Evolutionary conservation across 2,329 filamentous ascomycete genomes (phyloP).

Genomic region (Pseudogymnoascus sp.): DNA sequence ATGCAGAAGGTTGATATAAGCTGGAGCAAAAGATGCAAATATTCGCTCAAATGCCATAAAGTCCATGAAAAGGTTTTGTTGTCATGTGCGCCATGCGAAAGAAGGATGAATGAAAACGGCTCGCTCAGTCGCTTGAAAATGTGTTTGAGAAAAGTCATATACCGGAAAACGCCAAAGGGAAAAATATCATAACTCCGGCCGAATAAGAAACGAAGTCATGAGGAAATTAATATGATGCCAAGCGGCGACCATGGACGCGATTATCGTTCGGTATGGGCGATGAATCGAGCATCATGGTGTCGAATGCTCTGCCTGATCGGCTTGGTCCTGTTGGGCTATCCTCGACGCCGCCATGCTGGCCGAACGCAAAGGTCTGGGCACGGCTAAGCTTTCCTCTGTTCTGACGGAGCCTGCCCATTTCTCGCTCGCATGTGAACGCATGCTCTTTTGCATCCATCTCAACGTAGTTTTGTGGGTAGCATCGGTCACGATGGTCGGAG

Average conservation of each 20-base stretch:
- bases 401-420: constrained; percentile 87
- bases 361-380: constrained; percentile 93
- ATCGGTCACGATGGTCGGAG: constrained; percentile 65
- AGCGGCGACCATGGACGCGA: constrained; percentile 48
- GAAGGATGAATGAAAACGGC: neutral
- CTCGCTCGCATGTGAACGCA: constrained; percentile 85
- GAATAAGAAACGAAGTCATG: constrained; percentile 9
- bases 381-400: constrained; percentile 72
- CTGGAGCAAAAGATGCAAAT: constrained; percentile 1
- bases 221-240: constrained; percentile 52
- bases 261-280: constrained; percentile 41
- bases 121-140: constrained; percentile 9
- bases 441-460: constrained; percentile 94
- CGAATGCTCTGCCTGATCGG: constrained; percentile 21
- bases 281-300: constrained; percentile 34
- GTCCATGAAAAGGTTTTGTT: neutral
- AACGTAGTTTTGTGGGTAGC: constrained; percentile 91
- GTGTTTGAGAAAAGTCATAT: constrained; percentile 10
- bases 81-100: constrained; percentile 3
- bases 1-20: constrained; percentile 4
- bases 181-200: neutral
- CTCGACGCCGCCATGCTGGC: constrained; percentile 54
- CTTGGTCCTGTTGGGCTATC: constrained; percentile 49
- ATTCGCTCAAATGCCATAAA: constrained; percentile 6
- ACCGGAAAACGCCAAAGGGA: constrained; percentile 10